Evolutionary conservation across 495 filamentous ascomycete species (phyloP), one percentile per base, ranked within the genome.

Genomic region (Aspergillus bridgeri): DNA sequence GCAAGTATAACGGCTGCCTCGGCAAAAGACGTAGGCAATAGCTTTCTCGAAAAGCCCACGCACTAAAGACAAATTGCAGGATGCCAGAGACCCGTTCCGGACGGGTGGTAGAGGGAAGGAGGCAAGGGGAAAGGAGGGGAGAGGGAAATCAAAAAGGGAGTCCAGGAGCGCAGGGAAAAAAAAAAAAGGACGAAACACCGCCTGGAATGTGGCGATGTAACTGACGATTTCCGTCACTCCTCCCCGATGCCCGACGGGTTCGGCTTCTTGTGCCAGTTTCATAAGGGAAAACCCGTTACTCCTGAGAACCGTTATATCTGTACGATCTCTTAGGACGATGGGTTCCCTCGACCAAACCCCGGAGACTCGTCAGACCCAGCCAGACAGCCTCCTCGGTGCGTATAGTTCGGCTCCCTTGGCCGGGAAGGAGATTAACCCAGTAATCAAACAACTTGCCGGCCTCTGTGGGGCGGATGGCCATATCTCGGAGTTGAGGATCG

Each of bases 311-410:
- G 21, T 29, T 38, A 18, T 54, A 42, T 17, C 38, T 22, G 24
- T n/a, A 59, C 17, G 43, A 42, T 42, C 47, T 23, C 27, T 33
- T 59, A n/a, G 50, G 43, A 11, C 53, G 59, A 47, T 52, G 51
- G 42, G 49, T 57, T 6, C 60, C 56, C 21, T 62, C 54, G n/a
- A 76, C 64, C 54, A 88, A 59, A 48, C 71, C 77, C 65, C 81
- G 78, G 60, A 90, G 61, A 2, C 79, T 81, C 58, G 79, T 81
- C 70, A 91, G 64, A 1, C 80, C 86, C 59, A 90, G 76, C 81
- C 87, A 87, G 46, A 92, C 71, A 1, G 89, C 89, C 68, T 93
- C 89, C 54, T 92, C 89, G 4, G 87, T 91, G 62, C 87, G 73
- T 55, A 92, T 91, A 2, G 85, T 89, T 60, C 89, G 75, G 64